Base-by-base conservation (phyloP, 1,284 basidiomycete species). In the Trametes polyzona region DNA sequence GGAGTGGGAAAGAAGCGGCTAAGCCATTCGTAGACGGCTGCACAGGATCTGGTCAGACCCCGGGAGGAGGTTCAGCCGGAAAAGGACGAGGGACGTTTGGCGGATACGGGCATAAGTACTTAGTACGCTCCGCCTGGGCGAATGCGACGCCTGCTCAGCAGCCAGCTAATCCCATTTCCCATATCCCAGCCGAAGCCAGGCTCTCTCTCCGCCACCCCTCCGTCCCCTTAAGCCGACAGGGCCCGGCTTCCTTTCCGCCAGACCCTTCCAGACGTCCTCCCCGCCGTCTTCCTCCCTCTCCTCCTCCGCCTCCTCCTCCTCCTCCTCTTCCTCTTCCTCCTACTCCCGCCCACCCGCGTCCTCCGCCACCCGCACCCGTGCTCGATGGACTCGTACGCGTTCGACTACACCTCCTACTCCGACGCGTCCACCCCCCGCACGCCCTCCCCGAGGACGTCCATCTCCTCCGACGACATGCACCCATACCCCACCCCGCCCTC, bases 381-480 rank as follows among this genome's bases (percentile, higher is more conserved):
- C n/a, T 58, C 64, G 60, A 88, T 88, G 84, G 85, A 87, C 71
- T 69, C 79, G 62, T 74, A 81, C 65, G 72, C 75, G 57, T 87
- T 85, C 72, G 85, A 76, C 17, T 87, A 86, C 73, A 75, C 81
- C 59, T 78, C 83, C 64, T 84, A 83, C 76, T 82, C 82, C 47
- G 81, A 85, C 74, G 78, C 81, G 47, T 83, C 86, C 58, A 81
- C 86, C 2, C 88, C 87, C 5, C 82, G 87, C 56, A 90, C 88
- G 0, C 88, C 88, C 2, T 88, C 87, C 1, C 87, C 88, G 4
- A 77, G 74, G 59, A 69, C 70, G 44, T 71, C 72, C 58, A 54
- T 73, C 58, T 67, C 62, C 48, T 71, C 74, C 39, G 65, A 78
- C 61, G 78, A 81, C 69, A 68, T 80, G 70, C 68, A 66, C 57